Evolutionary conservation across 768 basidiomycete genomes (phyloP).

Genomic region (Guyanaporus albipodus): DNA sequence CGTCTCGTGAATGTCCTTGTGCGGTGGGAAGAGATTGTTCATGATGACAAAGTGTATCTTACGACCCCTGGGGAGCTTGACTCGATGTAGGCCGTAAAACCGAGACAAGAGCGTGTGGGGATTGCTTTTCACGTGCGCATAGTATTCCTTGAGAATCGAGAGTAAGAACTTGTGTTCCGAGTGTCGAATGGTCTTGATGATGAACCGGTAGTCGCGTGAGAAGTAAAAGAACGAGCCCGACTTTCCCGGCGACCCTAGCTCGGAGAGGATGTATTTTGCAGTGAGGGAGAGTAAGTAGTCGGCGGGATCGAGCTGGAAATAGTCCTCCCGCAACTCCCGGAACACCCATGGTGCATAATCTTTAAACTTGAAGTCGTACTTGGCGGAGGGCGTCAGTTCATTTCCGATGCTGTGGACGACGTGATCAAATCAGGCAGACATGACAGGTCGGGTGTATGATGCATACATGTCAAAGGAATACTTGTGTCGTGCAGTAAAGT

Average conservation of each 20-base stretch:
- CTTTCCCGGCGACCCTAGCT: slow-evolving; percentile 97
- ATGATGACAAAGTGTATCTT: slow-evolving; percentile 99
- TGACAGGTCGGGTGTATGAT: neutral
- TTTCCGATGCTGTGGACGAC: slow-evolving; percentile 72
- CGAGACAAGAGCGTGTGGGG: slow-evolving; percentile 92
- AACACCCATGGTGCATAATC: slow-evolving; percentile 99
- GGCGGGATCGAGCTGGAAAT: slow-evolving; percentile 93
- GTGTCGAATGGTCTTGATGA: slow-evolving; percentile 98
- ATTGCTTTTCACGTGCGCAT: slow-evolving; percentile 81
- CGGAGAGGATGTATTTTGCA: slow-evolving; percentile 95
- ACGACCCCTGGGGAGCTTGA: slow-evolving; percentile 87
- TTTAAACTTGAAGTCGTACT: slow-evolving; percentile 99
- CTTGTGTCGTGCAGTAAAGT: slow-evolving; percentile 88
- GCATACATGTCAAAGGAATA: slow-evolving; percentile 95
- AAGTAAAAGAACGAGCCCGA: slow-evolving; percentile 99
- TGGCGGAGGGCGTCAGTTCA: slow-evolving; percentile 95
- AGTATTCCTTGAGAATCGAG: slow-evolving; percentile 76
- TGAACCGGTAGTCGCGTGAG: slow-evolving; percentile 97
- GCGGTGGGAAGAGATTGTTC: slow-evolving; percentile 98
- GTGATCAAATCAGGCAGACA: neutral
- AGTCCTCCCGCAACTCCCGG: slow-evolving; percentile 88
- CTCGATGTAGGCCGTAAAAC: slow-evolving; percentile 96
- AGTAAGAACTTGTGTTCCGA: slow-evolving; percentile 93
- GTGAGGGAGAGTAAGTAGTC: slow-evolving; percentile 97
- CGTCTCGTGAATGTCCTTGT: slow-evolving; percentile 96